Evolutionary conservation across 495 filamentous ascomycete genomes (phyloP).

Genomic region (Aspergillus funiculosus): DNA sequence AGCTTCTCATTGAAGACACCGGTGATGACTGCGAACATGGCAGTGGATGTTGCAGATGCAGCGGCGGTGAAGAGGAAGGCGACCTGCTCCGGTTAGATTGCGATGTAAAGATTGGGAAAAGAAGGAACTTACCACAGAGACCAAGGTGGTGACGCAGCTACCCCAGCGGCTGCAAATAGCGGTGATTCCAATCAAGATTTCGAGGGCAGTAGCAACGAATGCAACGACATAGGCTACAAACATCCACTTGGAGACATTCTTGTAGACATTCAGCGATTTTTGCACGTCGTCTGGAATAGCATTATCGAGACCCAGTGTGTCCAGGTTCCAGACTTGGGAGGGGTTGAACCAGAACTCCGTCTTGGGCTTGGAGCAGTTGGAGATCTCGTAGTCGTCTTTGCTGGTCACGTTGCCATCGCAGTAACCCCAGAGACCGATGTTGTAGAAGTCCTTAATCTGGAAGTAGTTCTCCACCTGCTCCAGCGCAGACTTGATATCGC

Average conservation of each 20-base stretch:
- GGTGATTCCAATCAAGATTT: slow-evolving; percentile 63
- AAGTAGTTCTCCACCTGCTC: slow-evolving; percentile 40
- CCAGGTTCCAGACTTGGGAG: slow-evolving; percentile 54
- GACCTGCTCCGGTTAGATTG: slow-evolving; percentile 31
- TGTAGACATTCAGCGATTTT: slow-evolving; percentile 64
- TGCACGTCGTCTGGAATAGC: slow-evolving; percentile 59
- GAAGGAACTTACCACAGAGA: slow-evolving; percentile 56
- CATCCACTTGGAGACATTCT: slow-evolving; percentile 72
- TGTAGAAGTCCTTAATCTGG: slow-evolving; percentile 70
- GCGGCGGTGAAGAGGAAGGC: slow-evolving; percentile 53
- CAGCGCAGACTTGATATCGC: slow-evolving; percentile 29
- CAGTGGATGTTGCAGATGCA: slow-evolving; percentile 50
- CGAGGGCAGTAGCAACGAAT: slow-evolving; percentile 61
- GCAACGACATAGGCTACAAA: slow-evolving; percentile 65
- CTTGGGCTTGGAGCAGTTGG: slow-evolving; percentile 52
- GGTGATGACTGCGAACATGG: slow-evolving; percentile 56
- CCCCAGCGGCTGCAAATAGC: slow-evolving; percentile 65
- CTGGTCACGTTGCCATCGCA: slow-evolving; percentile 61
- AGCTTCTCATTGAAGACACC: slow-evolving; percentile 55
- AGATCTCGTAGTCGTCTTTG: slow-evolving; percentile 30
- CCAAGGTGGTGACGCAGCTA: slow-evolving; percentile 71
- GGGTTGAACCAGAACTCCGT: slow-evolving; percentile 74
- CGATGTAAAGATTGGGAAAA: too few relatives aligned
- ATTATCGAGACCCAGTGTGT: slow-evolving; percentile 46
- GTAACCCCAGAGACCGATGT: slow-evolving; percentile 80